Conservation (phyloP, 2,329 filamentous ascomycete species). For the Epicoccum nigrum region DNA sequence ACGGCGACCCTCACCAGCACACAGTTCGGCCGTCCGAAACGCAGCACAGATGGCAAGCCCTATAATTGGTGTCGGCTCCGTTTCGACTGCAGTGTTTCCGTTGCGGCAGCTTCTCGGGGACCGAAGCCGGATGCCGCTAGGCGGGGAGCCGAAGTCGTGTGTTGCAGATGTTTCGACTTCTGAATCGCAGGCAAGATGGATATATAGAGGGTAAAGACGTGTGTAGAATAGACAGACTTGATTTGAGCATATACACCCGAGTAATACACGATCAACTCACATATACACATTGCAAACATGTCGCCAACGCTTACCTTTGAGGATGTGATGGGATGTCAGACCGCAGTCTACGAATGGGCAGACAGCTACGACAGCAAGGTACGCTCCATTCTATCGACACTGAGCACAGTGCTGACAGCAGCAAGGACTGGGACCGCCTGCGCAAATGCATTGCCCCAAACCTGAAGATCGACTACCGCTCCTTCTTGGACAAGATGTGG, state of each 20-base stretch:
- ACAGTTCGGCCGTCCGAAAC: constrained; percentile 19
- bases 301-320: constrained; percentile 47
- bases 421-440: constrained; percentile 64
- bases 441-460: constrained; percentile 68
- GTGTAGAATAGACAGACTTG: background rate
- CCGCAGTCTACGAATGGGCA: constrained; percentile 66
- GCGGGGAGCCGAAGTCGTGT: constrained; percentile 43
- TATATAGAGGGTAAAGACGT: constrained; percentile 29
- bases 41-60: constrained; percentile 25
- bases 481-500: constrained; percentile 61
- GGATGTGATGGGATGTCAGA: constrained; percentile 58
- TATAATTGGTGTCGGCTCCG: constrained; percentile 35
- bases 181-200: constrained; percentile 17
- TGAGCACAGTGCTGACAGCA: background rate
- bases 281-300: constrained; percentile 1
- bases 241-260: background rate
- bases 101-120: constrained; percentile 22
- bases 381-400: background rate
- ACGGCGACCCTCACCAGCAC: constrained; percentile 9
- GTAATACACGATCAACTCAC: background rate
- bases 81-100: constrained; percentile 25
- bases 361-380: constrained; percentile 69
- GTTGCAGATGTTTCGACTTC: constrained; percentile 23
- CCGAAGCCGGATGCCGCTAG: constrained; percentile 31
- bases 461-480: constrained; percentile 71